These are phyloP conservation scores for Leptographium wingfieldii DNA, from an alignment of 2,329 filamentous ascomycete genomes.

Conservation along the genomic window DNA sequence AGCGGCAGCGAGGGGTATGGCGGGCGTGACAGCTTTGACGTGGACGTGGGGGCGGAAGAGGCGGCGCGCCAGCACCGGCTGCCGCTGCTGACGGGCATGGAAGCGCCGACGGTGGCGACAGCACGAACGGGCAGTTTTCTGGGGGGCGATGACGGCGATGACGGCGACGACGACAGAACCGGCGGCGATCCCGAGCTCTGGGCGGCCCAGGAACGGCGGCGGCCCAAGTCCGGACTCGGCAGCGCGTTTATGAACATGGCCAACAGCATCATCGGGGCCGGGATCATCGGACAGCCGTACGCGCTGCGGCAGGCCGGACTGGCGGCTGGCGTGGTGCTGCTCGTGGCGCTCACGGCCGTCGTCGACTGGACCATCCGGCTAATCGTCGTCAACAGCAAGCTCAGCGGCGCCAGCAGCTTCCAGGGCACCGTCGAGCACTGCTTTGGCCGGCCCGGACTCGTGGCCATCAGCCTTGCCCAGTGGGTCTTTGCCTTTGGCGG, in stretches of 20 bases:
- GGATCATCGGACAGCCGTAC: constrained; percentile 78
- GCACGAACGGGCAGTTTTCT: background rate
- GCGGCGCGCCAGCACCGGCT: constrained; percentile 35
- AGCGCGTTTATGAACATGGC: constrained; percentile 99
- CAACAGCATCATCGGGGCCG: constrained; percentile 84
- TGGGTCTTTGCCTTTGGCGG: constrained; percentile 98
- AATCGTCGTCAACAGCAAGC: constrained; percentile 94
- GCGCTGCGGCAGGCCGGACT: constrained; percentile 90
- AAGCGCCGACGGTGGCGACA: background rate
- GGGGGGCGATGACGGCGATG: background rate
- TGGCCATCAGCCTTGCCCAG: constrained; percentile 82
- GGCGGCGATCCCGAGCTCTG: constrained; percentile 25
- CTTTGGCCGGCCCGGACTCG: constrained; percentile 75
- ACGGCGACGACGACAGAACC: background rate
- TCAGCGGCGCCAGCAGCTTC: constrained; percentile 87
- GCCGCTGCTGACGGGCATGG: constrained; percentile 54
- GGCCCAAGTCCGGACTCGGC: constrained; percentile 73
- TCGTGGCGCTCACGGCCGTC: constrained; percentile 66
- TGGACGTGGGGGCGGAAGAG: constrained; percentile 16
- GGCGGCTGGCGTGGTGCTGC: constrained; percentile 62
- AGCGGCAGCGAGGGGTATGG: background rate
- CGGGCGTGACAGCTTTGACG: background rate
- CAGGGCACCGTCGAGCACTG: constrained; percentile 94
- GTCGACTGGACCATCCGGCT: constrained; percentile 97
- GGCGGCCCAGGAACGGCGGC: constrained; percentile 40